Evolutionary conservation across 2,329 filamentous ascomycete species (phyloP).

Genomic region (Pseudocercospora ulei): DNA sequence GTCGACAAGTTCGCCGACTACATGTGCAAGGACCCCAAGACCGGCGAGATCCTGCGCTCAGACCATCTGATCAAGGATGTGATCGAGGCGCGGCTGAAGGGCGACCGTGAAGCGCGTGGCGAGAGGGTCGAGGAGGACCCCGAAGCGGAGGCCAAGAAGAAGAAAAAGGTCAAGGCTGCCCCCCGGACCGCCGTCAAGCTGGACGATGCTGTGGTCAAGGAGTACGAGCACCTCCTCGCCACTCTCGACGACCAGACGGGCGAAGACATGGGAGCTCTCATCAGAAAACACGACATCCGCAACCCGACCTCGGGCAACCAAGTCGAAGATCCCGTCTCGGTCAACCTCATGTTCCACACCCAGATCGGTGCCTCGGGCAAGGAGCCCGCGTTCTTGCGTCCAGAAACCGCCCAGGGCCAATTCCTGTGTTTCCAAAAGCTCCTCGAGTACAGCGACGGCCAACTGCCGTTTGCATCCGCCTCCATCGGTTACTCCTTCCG

Average conservation of each 20-base stretch:
- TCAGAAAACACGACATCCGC: conserved; percentile 81
- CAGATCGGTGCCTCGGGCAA: conserved; percentile 88
- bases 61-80: conserved; percentile 96
- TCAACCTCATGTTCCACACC: conserved; percentile 99
- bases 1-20: conserved; percentile 97
- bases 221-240: conserved; percentile 85
- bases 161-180: conserved; percentile 66
- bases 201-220: conserved; percentile 71
- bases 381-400: conserved; percentile 72
- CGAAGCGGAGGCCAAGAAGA: conserved; percentile 61
- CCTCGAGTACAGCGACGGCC: conserved; percentile 87
- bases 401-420: conserved; percentile 95
- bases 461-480: conserved; percentile 94
- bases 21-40: conserved; percentile 90
- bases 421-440: conserved; percentile 96
- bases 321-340: conserved; percentile 71
- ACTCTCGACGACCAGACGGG: conserved; percentile 93
- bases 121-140: conserved; percentile 67
- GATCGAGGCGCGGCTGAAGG: conserved; percentile 75
- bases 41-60: conserved; percentile 87
- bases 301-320: conserved; percentile 72
- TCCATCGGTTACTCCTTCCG: conserved; percentile 97
- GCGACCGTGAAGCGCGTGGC: conserved; percentile 85
- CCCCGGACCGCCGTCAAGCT: conserved; percentile 62
- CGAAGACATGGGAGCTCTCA: conserved; percentile 72